These are phyloP conservation scores for Hordeum marinum DNA, from an alignment of 176 grass and related monocot species.

Conservation along the genomic window DNA sequence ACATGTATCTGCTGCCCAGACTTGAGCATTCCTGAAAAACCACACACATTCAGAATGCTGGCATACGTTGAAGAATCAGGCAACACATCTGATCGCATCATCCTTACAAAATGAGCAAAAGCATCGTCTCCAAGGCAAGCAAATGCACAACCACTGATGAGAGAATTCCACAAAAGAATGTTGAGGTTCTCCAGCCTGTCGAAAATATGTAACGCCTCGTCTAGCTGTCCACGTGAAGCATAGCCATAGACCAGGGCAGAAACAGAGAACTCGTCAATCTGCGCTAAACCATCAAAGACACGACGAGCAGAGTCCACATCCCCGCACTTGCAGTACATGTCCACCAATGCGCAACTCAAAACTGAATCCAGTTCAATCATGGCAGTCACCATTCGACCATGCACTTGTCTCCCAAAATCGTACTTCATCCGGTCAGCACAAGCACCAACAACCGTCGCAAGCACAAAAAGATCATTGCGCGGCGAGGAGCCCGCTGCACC, in stretches of 20 bases:
- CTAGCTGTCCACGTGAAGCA: slow-evolving; percentile 27
- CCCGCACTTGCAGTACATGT: slow-evolving; percentile 72
- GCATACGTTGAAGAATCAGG: slow-evolving; percentile 56
- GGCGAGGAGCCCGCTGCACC: not conserved
- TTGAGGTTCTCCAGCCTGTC: slow-evolving; percentile 24
- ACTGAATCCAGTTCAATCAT: slow-evolving; percentile 44
- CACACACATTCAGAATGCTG: slow-evolving; percentile 41
- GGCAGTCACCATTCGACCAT: slow-evolving; percentile 38
- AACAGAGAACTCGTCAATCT: slow-evolving; percentile 54
- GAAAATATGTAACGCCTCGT: slow-evolving; percentile 39
- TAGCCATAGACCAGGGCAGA: slow-evolving; percentile 57
- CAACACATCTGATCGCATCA: slow-evolving; percentile 25
- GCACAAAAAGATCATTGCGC: slow-evolving; percentile 54
- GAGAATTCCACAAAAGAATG: slow-evolving; percentile 59
- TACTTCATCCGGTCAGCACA: slow-evolving; percentile 39
- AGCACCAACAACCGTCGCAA: slow-evolving; percentile 56
- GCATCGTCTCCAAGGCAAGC: slow-evolving; percentile 35
- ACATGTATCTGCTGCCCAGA: slow-evolving; percentile 47
- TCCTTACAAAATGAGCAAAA: slow-evolving; percentile 42
- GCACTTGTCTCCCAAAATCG: slow-evolving; percentile 49
- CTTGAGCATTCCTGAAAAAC: slow-evolving; percentile 17
- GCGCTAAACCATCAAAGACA: slow-evolving; percentile 29
- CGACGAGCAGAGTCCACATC: slow-evolving; percentile 36
- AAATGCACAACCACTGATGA: slow-evolving; percentile 47
- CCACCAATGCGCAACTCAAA: slow-evolving; percentile 43